Evolutionary conservation across 179 eudicot genomes (phyloP).

Genomic region (Spergularia azorica): DNA sequence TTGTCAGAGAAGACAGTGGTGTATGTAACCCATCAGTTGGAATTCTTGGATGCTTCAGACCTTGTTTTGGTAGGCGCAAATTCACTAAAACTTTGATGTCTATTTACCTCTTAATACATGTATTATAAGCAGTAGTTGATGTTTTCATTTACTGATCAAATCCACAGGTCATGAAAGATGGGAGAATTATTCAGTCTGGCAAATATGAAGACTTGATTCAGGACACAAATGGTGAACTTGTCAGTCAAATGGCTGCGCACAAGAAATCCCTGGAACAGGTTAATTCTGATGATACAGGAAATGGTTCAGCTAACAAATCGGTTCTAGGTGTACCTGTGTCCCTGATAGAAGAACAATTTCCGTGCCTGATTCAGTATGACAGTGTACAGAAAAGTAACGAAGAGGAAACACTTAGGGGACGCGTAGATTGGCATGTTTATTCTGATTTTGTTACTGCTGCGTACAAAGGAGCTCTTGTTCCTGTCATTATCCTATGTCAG

Average conservation of each 20-base stretch:
- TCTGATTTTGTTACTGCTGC: constrained; percentile 67
- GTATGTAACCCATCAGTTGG: constrained; percentile 86
- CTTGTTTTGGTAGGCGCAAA: constrained; percentile 63
- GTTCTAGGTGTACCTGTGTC: constrained; percentile 35
- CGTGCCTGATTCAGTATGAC: constrained; percentile 34
- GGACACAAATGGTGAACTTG: constrained; percentile 56
- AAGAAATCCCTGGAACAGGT: constrained; percentile 61
- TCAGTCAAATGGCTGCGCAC: constrained; percentile 67
- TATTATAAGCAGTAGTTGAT: background rate
- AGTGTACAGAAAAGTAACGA: constrained; percentile 37
- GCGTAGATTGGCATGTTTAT: constrained; percentile 73
- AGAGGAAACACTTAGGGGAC: constrained; percentile 59
- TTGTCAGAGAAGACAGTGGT: constrained; percentile 69
- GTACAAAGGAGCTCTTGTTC: constrained; percentile 79
- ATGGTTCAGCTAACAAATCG: constrained; percentile 14
- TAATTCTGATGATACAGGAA: constrained; percentile 36
- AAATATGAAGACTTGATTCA: constrained; percentile 54
- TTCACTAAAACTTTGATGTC: background rate
- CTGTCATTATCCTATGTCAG: constrained; percentile 68
- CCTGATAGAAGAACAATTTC: constrained; percentile 40
- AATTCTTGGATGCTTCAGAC: constrained; percentile 77
- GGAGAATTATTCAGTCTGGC: constrained; percentile 65
- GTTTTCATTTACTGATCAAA: background rate
- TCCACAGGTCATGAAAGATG: constrained; percentile 79
- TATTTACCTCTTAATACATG: background rate